phyloP scores from a whole-genome alignment of 345 rosid species.

The Eucalyptus fibrosa region DNA sequence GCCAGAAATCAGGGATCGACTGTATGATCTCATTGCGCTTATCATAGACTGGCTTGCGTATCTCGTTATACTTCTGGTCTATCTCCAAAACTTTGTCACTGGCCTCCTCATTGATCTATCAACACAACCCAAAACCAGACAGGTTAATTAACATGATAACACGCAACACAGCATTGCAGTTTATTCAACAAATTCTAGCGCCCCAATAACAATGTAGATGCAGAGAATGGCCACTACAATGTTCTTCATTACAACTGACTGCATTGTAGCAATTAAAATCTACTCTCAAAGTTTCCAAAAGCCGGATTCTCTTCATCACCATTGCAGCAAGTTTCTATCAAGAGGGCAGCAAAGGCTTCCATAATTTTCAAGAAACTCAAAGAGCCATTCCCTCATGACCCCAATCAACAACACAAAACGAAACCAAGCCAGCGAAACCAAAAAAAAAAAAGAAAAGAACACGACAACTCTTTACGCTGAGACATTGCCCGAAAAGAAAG shows the following conservation, averaged over 20 bases:
- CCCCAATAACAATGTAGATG: not conserved
- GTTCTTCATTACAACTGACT: not conserved
- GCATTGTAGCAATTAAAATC: not conserved
- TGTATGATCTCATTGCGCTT: conserved; percentile 64
- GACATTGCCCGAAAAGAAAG: not conserved
- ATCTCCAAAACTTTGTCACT: conserved; percentile 87
- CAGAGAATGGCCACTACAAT: not conserved
- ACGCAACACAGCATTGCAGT: not conserved
- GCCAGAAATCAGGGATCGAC: conserved; percentile 85
- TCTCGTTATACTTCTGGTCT: conserved; percentile 78
- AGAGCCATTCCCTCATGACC: not conserved
- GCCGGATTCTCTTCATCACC: not conserved
- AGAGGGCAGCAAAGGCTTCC: not conserved
- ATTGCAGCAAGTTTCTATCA: not conserved
- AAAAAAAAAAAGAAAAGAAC: no score
- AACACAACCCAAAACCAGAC: not conserved
- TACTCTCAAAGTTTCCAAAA: not conserved
- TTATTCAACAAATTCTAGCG: not conserved
- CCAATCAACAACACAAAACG: not conserved
- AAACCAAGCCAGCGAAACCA: not conserved
- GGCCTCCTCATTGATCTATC: conserved; percentile 85
- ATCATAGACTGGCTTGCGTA: conserved; percentile 82
- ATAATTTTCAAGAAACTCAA: not conserved
- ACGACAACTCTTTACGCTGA: not conserved
- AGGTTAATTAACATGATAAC: not conserved